Base-by-base conservation (phyloP, 306 rosid species). In the Dalbergia cultrata region DNA sequence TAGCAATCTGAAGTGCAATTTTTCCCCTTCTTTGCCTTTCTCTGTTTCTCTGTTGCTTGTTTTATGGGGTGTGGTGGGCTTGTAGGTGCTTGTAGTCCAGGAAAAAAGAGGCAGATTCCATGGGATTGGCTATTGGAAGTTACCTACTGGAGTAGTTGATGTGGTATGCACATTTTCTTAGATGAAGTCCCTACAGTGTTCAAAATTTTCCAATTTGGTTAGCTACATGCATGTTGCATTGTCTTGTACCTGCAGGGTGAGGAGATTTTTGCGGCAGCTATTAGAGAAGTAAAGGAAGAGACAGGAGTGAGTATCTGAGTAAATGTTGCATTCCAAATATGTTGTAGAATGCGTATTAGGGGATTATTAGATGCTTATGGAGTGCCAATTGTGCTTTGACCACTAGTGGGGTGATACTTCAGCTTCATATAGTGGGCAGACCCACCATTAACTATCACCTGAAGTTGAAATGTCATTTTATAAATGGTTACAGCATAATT, bases 231-330 rank as follows among this genome's bases (percentile, higher is more conserved):
- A 60, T 26, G 31, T 26, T 26, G 34, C 65, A 66, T 37, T 60
- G 70, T 58, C 67, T 76, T 52, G 35, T 61, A 19, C 9, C 12
- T 76, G 54, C 88, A 88, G 91, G 91, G 91, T 44, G 91, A 88
- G 83, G 86, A 88, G 52, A 61, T 88, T 65, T 86, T 75, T 10
- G 39, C 45, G 52, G 81, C 88, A 64, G 89, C 89, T 45, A 57
- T 63, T 21, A 83, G 91, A 86, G 91, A 88, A 86, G 91, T 88
- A 56, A 86, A 88, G 78, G 91, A 88, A 84, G 91, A 88, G 86
- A 88, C 91, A 31, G 91, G 89, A 75, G 91, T 88, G 57, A 43
- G 91, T 81, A 21, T 66, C 16, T 76, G 70, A 50, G 60, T 72
- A 72, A 58, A n/a, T 44, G 59, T 64, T 26, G 45, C n/a, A 81